Evolutionary conservation across 169 alveolate genomes (phyloP), one percentile per base, ranked within the genome.

Genomic region (Plasmodium coatneyi): DNA sequence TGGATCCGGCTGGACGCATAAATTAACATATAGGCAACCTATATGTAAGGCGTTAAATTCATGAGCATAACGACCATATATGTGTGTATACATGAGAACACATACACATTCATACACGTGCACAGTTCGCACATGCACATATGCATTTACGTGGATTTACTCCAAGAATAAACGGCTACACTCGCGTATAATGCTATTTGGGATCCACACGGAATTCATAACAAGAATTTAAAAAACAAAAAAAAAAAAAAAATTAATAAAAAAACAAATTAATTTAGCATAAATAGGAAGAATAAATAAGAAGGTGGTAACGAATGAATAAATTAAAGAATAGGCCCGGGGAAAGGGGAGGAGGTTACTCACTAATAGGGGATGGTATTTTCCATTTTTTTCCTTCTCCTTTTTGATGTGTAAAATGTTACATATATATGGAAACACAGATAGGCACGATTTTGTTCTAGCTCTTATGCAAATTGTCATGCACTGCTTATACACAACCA

Each of bases 261-360:
- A 80, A 49, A 80, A 80, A 80, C 86, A 80, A 80, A 80, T 80
- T 46, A 28, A 81, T 36, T 52, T 56, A 81, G 41, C 22, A 79
- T 41, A 81, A 54, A 81, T 28, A 56, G 28, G 78, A 81, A 12
- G 41, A n/a, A 41, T 79, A 43, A 79, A 81, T 52, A 70, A 56
- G 54, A 22, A 81, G 19, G 36, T 81, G 60, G 6, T 5, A 22
- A 66, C 0, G 36, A 25, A 28, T 66, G 76, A 19, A 66, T 22
- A 22, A 66, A 66, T 66, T 25, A 66, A 28, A 16, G 60, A 49
- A 16, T 16, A 49, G 9, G 6, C 14, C 2, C 3, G 60, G 60
- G 25, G 0, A 66, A 66, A 66, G 16, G 76, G 76, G 5, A 25
- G 12, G 30, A 66, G 76, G 5, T 7, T 80, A 28, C 9, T 81